Base-by-base conservation (phyloP, 108 stramenopile genomes). In the Tribonema minus region DNA sequence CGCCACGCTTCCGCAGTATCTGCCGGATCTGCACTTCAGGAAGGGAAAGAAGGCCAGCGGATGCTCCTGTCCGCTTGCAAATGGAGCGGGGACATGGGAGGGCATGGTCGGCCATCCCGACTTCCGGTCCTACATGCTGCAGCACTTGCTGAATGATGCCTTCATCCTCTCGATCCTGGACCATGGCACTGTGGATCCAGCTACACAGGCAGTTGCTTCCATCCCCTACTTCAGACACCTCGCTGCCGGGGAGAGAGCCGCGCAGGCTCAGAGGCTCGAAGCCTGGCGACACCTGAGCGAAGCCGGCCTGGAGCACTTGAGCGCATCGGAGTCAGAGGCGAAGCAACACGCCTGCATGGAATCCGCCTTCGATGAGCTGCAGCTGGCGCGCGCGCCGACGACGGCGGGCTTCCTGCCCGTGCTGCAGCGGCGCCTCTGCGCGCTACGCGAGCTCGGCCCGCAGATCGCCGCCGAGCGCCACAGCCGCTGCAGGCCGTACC, bases 311-410 rank as follows among this genome's bases (percentile, higher is more conserved):
- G 77, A 61, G 15, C 61, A 38, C 28, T 41, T 79, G 67, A 61
- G 66, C 31, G 20, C 68, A 54, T 9, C 46, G 46, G 46, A 9
- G 20, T 9, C 46, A 54, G 46, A 20, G 46, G 46, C 20, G 46
- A 20, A 54, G 46, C 46, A 9, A 20, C 46, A 54, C 15, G 20
- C 20, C 46, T 9, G 15, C 20, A 20, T 9, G 0, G 68, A 79
- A 31, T 62, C 68, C 23, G 77, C 77, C 25, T 79, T 79, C 31
- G 68, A 68, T 3, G 77, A 79, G 68, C 77, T 79, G 15, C 77
- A 79, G 58, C 77, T 79, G 12, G 68, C 77, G 1, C 77, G 68
- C 29, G 67, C 77, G 9, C 60, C 39, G 3, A 67, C 27, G 32
- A 25, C 77, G 28, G 68, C 39, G 3, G 77, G 68, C 27, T 69